Evolutionary conservation across 805 yeast species (phyloP), one percentile per base, ranked within the genome.

Genomic region (Candida succiphila): DNA sequence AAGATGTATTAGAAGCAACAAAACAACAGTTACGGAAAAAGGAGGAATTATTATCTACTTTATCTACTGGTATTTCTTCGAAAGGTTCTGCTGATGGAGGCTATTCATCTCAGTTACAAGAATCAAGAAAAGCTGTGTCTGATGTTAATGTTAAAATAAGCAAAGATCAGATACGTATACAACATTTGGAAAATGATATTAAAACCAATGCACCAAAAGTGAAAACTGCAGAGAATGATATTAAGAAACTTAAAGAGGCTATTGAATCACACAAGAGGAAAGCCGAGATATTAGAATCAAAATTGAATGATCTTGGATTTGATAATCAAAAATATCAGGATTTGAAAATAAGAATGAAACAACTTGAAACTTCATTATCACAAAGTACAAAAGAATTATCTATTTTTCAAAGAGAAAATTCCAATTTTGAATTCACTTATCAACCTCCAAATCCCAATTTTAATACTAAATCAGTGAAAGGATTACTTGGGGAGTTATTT

Each of bases 41-140:
- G 44, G 89, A 84, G 45, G 96, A 88, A 40, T 63, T 88, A 9
- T 58, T 85, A 8, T 81, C 92, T 0, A 78, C 94, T 1, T 63
- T 88, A 27, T 76, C 87, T 0, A 85, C 95, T 0, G 96, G 96
- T 46, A 77, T 88, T n/a, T 82, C 95, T 0, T 73, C 94, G 0
- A 77, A 73, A 38, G 95, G 94, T 35, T 67, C 77, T 1, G 61
- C 78, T 0, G 80, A 78, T 45, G 78, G 82, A 23, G 96, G 96
- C 7, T 88, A 84, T 54, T 60, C 67, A 40, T 68, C 78, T 2
- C 95, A 86, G 45, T 56, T 87, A 27, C 72, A 72, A 37, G 75
- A 72, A 30, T 75, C 74, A 7, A 79, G 78, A 43, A 67, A 67
- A 17, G 65, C 61, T 26, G 52, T 78, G 6, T 69, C 76, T 30